A percentile compares a stretch with the other conserved stretches of the same genome.
Evolutionary conservation across 768 basidiomycete genomes (phyloP).

Genomic region (Pulveroboletus frians): DNA sequence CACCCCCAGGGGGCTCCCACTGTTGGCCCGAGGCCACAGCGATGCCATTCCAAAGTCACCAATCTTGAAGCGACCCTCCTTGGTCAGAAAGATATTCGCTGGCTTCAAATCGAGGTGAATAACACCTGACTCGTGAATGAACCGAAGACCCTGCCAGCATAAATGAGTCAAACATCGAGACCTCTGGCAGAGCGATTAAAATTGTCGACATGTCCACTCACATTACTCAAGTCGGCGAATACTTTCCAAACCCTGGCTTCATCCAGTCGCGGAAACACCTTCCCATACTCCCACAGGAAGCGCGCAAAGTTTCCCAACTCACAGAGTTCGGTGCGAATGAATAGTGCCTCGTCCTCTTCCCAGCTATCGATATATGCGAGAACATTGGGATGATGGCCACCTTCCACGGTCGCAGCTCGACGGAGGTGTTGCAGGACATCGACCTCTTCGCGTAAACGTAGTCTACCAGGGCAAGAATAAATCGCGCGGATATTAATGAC

Average conservation of each 20-base stretch:
- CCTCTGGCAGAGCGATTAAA: conserved; percentile 8
- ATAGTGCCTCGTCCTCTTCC: conserved; percentile 87
- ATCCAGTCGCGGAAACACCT: conserved; percentile 75
- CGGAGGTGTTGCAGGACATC: conserved; percentile 80
- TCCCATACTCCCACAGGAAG: conserved; percentile 91
- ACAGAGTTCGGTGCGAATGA: conserved; percentile 93
- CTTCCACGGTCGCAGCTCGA: conserved; percentile 27
- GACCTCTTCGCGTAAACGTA: conserved; percentile 90
- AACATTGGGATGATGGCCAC: conserved; percentile 65
- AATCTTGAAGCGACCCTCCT: conserved; percentile 86
- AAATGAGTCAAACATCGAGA: conserved; percentile 26
- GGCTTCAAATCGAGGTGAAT: conserved; percentile 98
- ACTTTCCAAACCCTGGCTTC: conserved; percentile 97
- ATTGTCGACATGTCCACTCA: conserved; percentile 39
- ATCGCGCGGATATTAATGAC: conserved; percentile 11
- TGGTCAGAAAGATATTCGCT: conserved; percentile 90
- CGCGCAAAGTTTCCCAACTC: conserved; percentile 85
- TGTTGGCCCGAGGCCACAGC: conserved; percentile 65
- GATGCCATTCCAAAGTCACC: conserved; percentile 99
- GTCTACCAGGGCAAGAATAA: conserved; percentile 36
- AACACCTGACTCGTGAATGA: conserved; percentile 84
- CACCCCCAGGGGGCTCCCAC: conserved; percentile 34
- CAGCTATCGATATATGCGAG: conserved; percentile 90
- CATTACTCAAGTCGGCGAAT: conserved; percentile 81
- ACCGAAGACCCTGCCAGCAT: conserved; percentile 63